Evolutionary conservation across 305 asterid genomes (phyloP).

Genomic region (Fraxinus dipetala): DNA sequence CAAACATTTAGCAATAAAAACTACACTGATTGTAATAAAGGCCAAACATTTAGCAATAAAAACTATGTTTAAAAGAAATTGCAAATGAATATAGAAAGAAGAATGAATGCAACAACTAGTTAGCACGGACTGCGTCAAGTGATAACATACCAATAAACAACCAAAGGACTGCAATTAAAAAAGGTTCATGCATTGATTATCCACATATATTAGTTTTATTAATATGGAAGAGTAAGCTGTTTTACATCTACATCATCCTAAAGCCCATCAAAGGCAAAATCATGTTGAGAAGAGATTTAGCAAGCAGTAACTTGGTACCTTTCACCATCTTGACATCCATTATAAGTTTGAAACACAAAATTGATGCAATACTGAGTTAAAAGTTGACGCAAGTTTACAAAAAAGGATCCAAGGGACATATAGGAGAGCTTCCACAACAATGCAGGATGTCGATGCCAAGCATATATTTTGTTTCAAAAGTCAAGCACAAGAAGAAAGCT

Average conservation of each 20-base stretch:
- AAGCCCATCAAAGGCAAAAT: not conserved
- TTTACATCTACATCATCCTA: not conserved
- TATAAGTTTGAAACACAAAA: not conserved
- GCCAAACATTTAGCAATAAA: not conserved
- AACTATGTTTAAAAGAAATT: not conserved
- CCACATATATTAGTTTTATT: not conserved
- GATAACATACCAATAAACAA: not conserved
- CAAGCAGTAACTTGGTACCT: not conserved
- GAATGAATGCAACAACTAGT: not conserved
- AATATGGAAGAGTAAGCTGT: not conserved
- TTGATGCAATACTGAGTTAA: not conserved
- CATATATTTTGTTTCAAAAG: not conserved
- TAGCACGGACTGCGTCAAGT: not conserved
- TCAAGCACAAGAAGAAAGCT: not conserved
- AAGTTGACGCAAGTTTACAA: not conserved
- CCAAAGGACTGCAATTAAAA: not conserved
- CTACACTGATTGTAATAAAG: not conserved
- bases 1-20: not conserved
- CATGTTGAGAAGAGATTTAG: not conserved
- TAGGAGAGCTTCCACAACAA: not conserved
- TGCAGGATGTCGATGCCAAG: not conserved
- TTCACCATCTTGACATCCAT: not conserved
- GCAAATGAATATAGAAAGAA: not conserved
- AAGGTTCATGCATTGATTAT: not conserved
- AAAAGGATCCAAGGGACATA: not conserved